Evolutionary conservation across 129 eudicot species (phyloP).

Genomic region (Flaveria linearis): DNA sequence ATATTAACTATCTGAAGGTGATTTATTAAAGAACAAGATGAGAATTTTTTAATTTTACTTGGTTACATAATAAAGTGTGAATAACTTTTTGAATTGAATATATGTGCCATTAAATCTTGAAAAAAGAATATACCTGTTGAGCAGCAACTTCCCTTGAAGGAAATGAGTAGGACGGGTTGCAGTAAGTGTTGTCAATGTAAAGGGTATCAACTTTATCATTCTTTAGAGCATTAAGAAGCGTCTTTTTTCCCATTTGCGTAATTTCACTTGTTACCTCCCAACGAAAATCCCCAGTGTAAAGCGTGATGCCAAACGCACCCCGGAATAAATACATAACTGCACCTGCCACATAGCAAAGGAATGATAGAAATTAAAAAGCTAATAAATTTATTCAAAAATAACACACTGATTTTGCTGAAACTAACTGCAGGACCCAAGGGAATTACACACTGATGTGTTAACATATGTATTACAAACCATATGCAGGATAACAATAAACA

Average conservation of each 20-base stretch:
- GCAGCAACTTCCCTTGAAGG: slow-evolving; percentile 84
- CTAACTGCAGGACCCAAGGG: neutral
- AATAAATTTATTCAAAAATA: neutral
- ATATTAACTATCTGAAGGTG: slow-evolving; percentile 64
- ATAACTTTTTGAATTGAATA: neutral
- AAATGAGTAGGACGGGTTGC: slow-evolving; percentile 69
- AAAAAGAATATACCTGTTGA: slow-evolving; percentile 53
- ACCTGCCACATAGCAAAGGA: slow-evolving; percentile 49
- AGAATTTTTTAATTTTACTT: neutral
- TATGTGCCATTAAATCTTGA: neutral
- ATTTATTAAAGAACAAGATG: slow-evolving; percentile 17
- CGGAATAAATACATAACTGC: slow-evolving; percentile 87
- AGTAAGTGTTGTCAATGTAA: slow-evolving; percentile 85
- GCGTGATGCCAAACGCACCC: slow-evolving; percentile 80
- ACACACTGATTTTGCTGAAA: neutral
- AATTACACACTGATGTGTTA: neutral
- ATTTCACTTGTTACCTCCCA: slow-evolving; percentile 61
- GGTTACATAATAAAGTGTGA: neutral
- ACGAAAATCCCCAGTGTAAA: slow-evolving; percentile 89
- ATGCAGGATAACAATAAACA: neutral
- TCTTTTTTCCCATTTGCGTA: slow-evolving; percentile 51
- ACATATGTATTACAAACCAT: neutral
- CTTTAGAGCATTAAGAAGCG: slow-evolving; percentile 66
- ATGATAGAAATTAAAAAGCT: neutral
- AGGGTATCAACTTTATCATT: slow-evolving; percentile 55